Percentiles rank a stretch among this genome's conserved stretches.
Conservation (phyloP, 345 rosid genomes). For the Excoecaria cochinchinensis region DNA sequence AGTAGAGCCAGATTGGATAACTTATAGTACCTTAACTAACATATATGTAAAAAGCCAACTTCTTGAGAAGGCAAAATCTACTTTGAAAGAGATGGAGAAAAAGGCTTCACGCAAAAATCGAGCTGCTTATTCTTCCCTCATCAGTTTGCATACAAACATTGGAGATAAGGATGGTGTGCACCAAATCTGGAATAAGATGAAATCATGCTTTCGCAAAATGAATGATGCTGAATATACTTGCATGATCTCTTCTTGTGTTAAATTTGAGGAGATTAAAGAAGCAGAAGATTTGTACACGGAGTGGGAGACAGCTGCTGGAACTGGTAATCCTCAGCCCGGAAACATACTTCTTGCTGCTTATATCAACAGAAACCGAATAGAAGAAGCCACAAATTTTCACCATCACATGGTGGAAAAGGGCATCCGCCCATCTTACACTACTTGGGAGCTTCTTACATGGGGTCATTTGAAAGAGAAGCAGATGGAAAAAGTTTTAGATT, state of each 20-base stretch:
- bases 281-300: slow-evolving; percentile 68
- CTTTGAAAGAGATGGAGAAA: slow-evolving; percentile 89
- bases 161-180: slow-evolving; percentile 55
- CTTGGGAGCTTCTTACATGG: slow-evolving; percentile 85
- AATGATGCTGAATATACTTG: slow-evolving; percentile 68
- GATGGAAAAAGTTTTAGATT: slow-evolving; percentile 53
- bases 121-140: slow-evolving; percentile 62
- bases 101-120: slow-evolving; percentile 54
- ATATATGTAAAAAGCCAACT: slow-evolving; percentile 50
- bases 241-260: slow-evolving; percentile 70
- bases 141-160: slow-evolving; percentile 68
- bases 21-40: slow-evolving; percentile 63
- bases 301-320: slow-evolving; percentile 72
- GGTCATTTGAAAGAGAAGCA: slow-evolving; percentile 53
- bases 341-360: slow-evolving; percentile 75
- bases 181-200: slow-evolving; percentile 73
- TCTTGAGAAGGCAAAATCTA: slow-evolving; percentile 52
- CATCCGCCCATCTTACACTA: slow-evolving; percentile 61
- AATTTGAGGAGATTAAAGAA: slow-evolving; percentile 60
- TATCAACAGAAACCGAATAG: slow-evolving; percentile 50
- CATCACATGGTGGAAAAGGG: slow-evolving; percentile 48
- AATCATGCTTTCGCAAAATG: slow-evolving; percentile 57
- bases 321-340: slow-evolving; percentile 56
- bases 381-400: slow-evolving; percentile 54
- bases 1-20: slow-evolving; percentile 79